These are phyloP conservation scores for Rhizopogon vinicolor DNA, from an alignment of 768 basidiomycete genomes.

Conservation along the genomic window DNA sequence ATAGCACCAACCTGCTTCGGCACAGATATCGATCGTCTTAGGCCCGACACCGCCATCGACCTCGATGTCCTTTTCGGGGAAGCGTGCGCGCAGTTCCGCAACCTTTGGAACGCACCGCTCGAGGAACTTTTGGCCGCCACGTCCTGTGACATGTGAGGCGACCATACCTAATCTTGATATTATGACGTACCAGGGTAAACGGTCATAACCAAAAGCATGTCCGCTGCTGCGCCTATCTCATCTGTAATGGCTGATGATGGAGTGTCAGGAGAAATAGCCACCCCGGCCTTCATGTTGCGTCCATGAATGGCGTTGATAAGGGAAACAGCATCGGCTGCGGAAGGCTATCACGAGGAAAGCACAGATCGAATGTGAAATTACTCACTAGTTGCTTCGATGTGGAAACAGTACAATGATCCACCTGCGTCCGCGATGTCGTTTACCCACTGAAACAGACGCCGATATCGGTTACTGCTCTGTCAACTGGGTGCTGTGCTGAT, in stretches of 20 bases:
- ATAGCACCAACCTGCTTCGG: conserved; percentile 66
- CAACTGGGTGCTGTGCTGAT: background rate
- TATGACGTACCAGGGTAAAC: conserved; percentile 76
- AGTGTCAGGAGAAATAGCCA: conserved; percentile 96
- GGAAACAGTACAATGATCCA: conserved; percentile 93
- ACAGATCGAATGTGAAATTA: conserved; percentile 3
- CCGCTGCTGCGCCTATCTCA: conserved; percentile 74
- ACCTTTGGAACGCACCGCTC: conserved; percentile 93
- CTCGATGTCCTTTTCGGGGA: conserved; percentile 94
- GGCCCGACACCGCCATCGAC: conserved; percentile 98
- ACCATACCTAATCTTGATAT: background rate
- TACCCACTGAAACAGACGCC: conserved; percentile 68
- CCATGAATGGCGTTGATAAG: conserved; percentile 78
- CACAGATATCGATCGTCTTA: conserved; percentile 82
- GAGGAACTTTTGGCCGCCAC: conserved; percentile 95
- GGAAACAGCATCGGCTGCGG: conserved; percentile 60
- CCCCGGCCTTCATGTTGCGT: conserved; percentile 89
- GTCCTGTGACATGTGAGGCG: conserved; percentile 41
- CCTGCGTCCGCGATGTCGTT: conserved; percentile 94
- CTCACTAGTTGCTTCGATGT: conserved; percentile 88
- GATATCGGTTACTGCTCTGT: background rate
- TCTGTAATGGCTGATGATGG: conserved; percentile 86
- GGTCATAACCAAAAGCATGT: conserved; percentile 98
- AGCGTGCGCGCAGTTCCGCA: conserved; percentile 80
- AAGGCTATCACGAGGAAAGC: conserved; percentile 9